Percentiles rank a stretch among this genome's conserved stretches.
phyloP scores from a whole-genome alignment of 164 flowering plant species.

The Dillenia turbinata region DNA sequence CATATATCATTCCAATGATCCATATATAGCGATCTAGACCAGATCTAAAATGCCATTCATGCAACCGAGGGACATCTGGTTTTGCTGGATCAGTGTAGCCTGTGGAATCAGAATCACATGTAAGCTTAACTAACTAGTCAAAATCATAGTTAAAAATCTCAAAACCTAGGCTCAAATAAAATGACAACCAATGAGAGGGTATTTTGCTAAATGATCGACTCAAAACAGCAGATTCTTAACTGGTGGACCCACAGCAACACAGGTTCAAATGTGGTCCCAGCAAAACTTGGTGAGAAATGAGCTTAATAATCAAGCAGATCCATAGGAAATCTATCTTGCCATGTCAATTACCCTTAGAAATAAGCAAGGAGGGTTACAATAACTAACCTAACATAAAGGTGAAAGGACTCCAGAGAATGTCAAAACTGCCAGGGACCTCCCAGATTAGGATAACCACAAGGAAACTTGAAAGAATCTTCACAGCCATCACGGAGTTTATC shows the following conservation, averaged over 20 bases:
- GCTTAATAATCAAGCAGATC: too few species aligned
- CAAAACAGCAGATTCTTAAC: too few species aligned
- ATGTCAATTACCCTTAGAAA: slow-evolving; percentile 6
- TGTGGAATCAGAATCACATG: slow-evolving; percentile 7
- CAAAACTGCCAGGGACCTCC: slow-evolving; percentile 95
- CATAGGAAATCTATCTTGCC: slow-evolving; percentile 23
- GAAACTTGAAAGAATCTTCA: slow-evolving; percentile 71
- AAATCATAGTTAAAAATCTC: too few species aligned
- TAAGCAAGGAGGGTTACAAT: slow-evolving; percentile 5
- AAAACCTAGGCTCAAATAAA: too few species aligned
- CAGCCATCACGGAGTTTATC: slow-evolving; percentile 74
- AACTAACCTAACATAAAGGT: slow-evolving; percentile 72
- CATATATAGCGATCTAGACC: slow-evolving; percentile 99
- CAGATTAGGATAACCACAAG: slow-evolving; percentile 84
- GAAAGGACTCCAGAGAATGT: slow-evolving; percentile 76
- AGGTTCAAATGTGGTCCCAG: too few species aligned
- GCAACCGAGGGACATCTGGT: slow-evolving; percentile 67
- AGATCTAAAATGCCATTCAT: slow-evolving; percentile 98
- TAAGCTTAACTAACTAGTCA: too few species aligned
- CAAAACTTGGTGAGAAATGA: too few species aligned
- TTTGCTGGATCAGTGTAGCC: slow-evolving; percentile 88
- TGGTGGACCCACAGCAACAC: too few species aligned
- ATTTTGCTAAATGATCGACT: too few species aligned
- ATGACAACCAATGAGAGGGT: too few species aligned
- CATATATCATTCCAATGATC: slow-evolving; percentile 98